phyloP scores from a whole-genome alignment of 768 basidiomycete genomes.

The Collybia sordida region DNA sequence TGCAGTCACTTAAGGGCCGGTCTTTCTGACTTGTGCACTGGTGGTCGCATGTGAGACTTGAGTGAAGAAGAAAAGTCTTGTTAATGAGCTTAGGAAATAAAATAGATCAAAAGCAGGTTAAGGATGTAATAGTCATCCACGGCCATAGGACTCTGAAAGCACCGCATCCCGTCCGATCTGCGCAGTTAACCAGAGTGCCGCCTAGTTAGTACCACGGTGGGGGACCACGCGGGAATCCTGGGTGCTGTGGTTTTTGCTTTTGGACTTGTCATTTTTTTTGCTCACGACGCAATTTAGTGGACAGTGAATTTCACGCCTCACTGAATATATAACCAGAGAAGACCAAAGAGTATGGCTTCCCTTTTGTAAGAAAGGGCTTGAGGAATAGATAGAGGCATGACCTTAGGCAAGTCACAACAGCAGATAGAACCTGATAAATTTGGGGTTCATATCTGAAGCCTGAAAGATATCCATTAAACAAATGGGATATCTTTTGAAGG shows the following conservation, averaged over 20 bases:
- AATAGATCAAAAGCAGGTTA: too few relatives aligned
- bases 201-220: slow-evolving; percentile 66
- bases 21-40: slow-evolving; percentile 11
- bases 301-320: slow-evolving; percentile 13
- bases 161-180: slow-evolving; percentile 63
- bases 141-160: slow-evolving; percentile 53
- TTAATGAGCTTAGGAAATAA: too few relatives aligned
- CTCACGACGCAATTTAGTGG: slow-evolving; percentile 2
- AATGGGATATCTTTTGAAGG: too few relatives aligned
- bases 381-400: too few relatives aligned
- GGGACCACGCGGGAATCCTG: slow-evolving; percentile 63
- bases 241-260: slow-evolving; percentile 42
- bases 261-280: slow-evolving; percentile 3
- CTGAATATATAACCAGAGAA: background rate
- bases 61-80: background rate
- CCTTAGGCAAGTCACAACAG: slow-evolving; percentile 73
- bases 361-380: slow-evolving; percentile 2
- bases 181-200: slow-evolving; percentile 62
- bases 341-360: slow-evolving; percentile 17
- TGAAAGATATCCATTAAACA: too few relatives aligned
- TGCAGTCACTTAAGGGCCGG: slow-evolving; percentile 42
- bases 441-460: too few relatives aligned
- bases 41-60: background rate
- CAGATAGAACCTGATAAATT: too few relatives aligned
- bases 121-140: slow-evolving; percentile 25